Base-by-base conservation (phyloP, 257 asterid genomes). In the Solanum corneliomulleri region DNA sequence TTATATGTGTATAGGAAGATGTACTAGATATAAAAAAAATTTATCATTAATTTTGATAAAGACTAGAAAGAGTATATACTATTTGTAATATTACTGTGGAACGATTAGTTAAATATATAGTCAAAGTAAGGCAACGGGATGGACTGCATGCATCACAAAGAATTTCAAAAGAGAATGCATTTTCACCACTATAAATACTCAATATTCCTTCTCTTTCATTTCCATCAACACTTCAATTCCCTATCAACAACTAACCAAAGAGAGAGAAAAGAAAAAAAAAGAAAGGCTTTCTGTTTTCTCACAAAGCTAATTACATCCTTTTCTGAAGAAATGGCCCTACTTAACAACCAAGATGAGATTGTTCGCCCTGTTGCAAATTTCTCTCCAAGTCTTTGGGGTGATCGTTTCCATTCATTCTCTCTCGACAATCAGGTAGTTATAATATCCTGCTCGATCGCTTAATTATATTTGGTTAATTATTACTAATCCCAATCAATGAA, bases 321-420 rank as follows among this genome's bases (percentile, higher is more conserved):
- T 52, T 16, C 7, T 3, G 5, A 52, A 13, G 20, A 42, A 77
- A 77, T 77, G 83, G 62, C 37, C 37, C 62, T 29, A 42, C n/a
- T n/a, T 77, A 49, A 49, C 58, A 49, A 44, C 1, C n/a, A 82
- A 13, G 47, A 77, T 2, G 86, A 85, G 45, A 66, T 86, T 18
- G 86, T 85, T 87, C 88, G 90, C 23, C 92, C 90, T 3, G 75
- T 69, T 33, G 84, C 89, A 45, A 71, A 86, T 69, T 89, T 89
- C 89, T 86, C 91, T 77, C 91, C 91, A 18, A 87, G 91, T 69
- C 42, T 89, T 23, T 91, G 90, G 89, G 89, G 91, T 9, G 90
- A 89, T 78, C 87, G 82, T 16, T 91, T 91, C 82, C 86, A 86
- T 84, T 21, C 58, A 11, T 83, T 70, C 27, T 52, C 87, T 20